phyloP scores from a whole-genome alignment of 169 alveolate genomes.

The Amoebophrya sp. region DNA sequence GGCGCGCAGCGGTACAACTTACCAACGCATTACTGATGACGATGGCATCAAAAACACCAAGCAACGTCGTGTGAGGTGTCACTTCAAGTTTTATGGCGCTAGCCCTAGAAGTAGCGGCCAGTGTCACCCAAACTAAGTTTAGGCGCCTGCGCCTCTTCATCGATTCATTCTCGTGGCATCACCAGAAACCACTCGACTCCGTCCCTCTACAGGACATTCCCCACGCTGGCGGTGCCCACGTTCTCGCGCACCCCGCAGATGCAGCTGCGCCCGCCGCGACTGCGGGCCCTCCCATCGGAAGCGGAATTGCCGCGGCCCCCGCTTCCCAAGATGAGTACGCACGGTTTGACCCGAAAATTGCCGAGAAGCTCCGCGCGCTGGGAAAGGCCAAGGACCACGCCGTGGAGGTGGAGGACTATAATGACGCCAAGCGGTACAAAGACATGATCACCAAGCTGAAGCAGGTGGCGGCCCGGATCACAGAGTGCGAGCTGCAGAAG shows the following conservation, averaged over 20 bases:
- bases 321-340: no score
- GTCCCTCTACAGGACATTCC: no score
- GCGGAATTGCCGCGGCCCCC: background rate
- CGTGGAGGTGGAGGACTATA: background rate
- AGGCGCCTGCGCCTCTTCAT: no score
- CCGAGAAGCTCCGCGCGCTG: background rate
- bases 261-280: no score
- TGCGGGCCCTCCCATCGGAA: background rate
- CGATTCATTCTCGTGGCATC: background rate
- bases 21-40: no score
- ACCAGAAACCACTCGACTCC: no score
- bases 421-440: background rate
- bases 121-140: background rate
- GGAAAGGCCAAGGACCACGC: background rate
- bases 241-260: no score
- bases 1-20: no score
- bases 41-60: background rate
- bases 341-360: background rate
- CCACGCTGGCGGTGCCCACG: no score
- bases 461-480: background rate
- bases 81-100: background rate
- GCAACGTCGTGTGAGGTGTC: background rate
- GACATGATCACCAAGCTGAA: background rate
- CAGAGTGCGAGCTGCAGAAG: background rate
- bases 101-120: background rate